phyloP scores from a whole-genome alignment of 2,329 filamentous ascomycete species.

The Apiospora phragmitis region DNA sequence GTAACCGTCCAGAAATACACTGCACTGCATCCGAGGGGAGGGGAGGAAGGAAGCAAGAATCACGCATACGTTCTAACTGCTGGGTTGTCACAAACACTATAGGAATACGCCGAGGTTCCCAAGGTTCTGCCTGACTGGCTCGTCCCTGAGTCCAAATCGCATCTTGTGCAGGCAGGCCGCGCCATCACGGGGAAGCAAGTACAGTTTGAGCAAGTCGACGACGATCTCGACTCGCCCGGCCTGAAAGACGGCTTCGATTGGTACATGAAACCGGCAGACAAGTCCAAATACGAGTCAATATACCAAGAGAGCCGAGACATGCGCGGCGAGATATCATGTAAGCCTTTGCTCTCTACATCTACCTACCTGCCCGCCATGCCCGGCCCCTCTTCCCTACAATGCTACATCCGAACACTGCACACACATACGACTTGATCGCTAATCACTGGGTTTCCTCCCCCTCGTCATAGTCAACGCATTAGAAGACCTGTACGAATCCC shows the following conservation, averaged over 20 bases:
- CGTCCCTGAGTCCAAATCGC: constrained; percentile 90
- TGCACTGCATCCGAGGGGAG: too few species aligned
- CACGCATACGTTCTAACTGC: background rate
- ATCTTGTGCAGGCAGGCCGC: constrained; percentile 80
- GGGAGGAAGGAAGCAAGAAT: background rate
- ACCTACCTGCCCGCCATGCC: background rate
- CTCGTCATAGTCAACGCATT: constrained; percentile 66
- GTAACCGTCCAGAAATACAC: constrained; percentile 5
- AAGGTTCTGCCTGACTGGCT: constrained; percentile 88
- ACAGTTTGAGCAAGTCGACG: constrained; percentile 82
- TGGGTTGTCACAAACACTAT: constrained; percentile 5
- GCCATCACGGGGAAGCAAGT: constrained; percentile 78
- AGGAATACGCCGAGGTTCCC: constrained; percentile 93
- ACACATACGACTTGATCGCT: constrained; percentile 9
- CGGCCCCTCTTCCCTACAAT: background rate
- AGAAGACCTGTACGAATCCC: constrained; percentile 80
- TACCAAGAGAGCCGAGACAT: constrained; percentile 89
- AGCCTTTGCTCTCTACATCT: constrained; percentile 32
- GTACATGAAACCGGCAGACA: constrained; percentile 96
- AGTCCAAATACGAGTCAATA: constrained; percentile 94
- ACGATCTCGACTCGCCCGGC: constrained; percentile 78
- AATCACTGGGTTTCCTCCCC: background rate
- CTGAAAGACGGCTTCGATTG: constrained; percentile 98
- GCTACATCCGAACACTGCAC: background rate
- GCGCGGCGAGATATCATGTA: constrained; percentile 80